phyloP scores from a whole-genome alignment of 2,329 filamentous ascomycete species.

The Mycosphaerella sp. region DNA sequence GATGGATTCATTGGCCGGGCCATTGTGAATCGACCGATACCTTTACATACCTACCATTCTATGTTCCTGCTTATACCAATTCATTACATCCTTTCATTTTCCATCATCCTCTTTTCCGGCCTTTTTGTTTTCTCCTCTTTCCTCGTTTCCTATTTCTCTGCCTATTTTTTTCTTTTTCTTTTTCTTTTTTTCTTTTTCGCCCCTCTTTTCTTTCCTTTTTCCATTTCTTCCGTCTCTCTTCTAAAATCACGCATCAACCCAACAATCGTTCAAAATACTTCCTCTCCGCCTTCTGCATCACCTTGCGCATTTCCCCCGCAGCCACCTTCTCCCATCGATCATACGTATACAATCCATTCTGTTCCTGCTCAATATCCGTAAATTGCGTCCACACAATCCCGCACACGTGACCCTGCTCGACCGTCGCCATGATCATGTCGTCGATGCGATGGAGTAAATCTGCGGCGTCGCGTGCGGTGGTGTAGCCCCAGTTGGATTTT shows the following conservation, averaged over 20 bases:
- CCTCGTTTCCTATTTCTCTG: too few relatives aligned
- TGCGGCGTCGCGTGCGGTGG: constrained; percentile 54
- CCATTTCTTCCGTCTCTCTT: too few relatives aligned
- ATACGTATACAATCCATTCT: constrained; percentile 60
- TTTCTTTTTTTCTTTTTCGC: too few relatives aligned
- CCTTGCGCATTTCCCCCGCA: constrained; percentile 49
- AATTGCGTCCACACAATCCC: constrained; percentile 63
- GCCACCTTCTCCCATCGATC: constrained; percentile 57
- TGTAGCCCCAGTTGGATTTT: constrained; percentile 57
- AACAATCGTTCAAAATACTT: constrained; percentile 37
- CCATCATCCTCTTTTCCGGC: too few relatives aligned
- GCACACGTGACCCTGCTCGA: constrained; percentile 51
- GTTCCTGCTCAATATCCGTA: constrained; percentile 58
- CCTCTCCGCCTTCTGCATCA: constrained; percentile 50
- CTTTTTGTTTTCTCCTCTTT: too few relatives aligned
- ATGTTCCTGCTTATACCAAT: too few relatives aligned
- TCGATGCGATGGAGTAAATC: constrained; percentile 56
- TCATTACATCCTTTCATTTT: too few relatives aligned
- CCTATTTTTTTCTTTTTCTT: too few relatives aligned
- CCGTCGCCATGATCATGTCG: constrained; percentile 53
- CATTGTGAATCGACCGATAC: too few relatives aligned
- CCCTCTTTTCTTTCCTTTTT: too few relatives aligned
- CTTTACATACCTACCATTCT: too few relatives aligned
- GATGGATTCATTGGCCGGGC: too few relatives aligned
- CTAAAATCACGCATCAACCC: neutral